A percentile compares a stretch with the other conserved stretches of the same genome.
phyloP scores from a whole-genome alignment of 352 stramenopile species.

The Phytophthora pistaciae region DNA sequence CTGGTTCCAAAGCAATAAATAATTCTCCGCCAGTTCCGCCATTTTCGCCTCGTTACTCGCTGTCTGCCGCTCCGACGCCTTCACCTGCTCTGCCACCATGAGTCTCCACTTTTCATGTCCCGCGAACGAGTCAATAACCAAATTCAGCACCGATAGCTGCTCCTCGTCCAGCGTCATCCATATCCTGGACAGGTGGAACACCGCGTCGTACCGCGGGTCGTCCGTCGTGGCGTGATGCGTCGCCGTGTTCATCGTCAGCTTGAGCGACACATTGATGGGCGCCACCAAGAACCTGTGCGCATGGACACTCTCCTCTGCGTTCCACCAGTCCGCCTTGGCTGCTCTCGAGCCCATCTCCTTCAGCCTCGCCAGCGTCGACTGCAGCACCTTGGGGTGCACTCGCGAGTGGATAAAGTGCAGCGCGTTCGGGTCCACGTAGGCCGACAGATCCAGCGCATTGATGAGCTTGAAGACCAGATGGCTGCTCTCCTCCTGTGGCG shows the following conservation, averaged over 20 bases:
- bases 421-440: constrained; percentile 87
- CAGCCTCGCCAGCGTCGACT: constrained; percentile 78
- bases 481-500: constrained; percentile 35
- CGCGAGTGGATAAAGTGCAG: constrained; percentile 90
- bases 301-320: constrained; percentile 69
- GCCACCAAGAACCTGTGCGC: constrained; percentile 85
- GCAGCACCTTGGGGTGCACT: constrained; percentile 79
- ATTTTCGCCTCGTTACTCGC: constrained; percentile 56
- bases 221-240: constrained; percentile 73
- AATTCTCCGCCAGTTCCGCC: constrained; percentile 60
- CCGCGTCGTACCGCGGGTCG: constrained; percentile 79
- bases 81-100: constrained; percentile 77
- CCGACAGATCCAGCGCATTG: constrained; percentile 86
- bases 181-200: constrained; percentile 85
- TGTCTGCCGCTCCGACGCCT: constrained; percentile 60
- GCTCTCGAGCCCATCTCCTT: constrained; percentile 85
- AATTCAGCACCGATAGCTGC: constrained; percentile 80
- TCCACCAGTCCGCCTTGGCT: constrained; percentile 79
- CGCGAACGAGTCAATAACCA: constrained; percentile 78
- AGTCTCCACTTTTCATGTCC: constrained; percentile 80
- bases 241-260: constrained; percentile 91
- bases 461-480: constrained; percentile 91
- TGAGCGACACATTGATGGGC: constrained; percentile 84
- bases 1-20: constrained; percentile 78
- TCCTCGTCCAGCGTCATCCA: constrained; percentile 84